Evolutionary conservation across 176 grass and related monocot genomes (phyloP), one percentile per base, ranked within the genome.

Genomic region (Oryza meridionalis): DNA sequence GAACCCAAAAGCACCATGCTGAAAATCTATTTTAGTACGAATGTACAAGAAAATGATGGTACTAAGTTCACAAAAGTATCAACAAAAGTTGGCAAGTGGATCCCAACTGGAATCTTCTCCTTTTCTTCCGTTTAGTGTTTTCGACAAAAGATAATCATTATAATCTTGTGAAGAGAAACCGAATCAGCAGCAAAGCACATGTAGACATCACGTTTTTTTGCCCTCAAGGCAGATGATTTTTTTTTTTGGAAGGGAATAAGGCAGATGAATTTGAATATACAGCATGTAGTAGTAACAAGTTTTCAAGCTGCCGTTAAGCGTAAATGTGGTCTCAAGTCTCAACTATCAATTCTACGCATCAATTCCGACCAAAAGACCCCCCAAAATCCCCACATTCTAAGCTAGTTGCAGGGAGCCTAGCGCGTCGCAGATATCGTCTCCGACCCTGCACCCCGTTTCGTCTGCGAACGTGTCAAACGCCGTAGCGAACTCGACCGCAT

Each of bases 331-430:
- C 45, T 46, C 11, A 13, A 46, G 45, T 46, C 45, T 46, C 11
- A 13, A 46, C 11, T 46, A 11, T 12, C 38, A 46, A 42, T 0
- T 51, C 16, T 31, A 82, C 19, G 51, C 22, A 77, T 40, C 43
- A 24, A 40, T 40, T 40, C 38, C 4, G 38, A 40, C 38, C 37
- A 38, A 55, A 67, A 69, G 12, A 11, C 9, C 31, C 50, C 19
- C 31, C 7, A 38, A 35, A 49, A 38, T n/a, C 4, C 2, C 19
- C 44, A 77, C 49, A 43, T 32, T 22, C 24, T 87, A 43, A 2
- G 26, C 29, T 10, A 87, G 51, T 3, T 69, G 40, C 40, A 82
- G n/a, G 40, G 73, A 88, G 58, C 65, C 42, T 40, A 88, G 43
- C 45, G 66, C 73, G 19, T 3, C 73, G 19, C 29, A 82, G 5